Evolutionary conservation across 345 rosid species (phyloP).

Genomic region (Eucalyptus sideroxylon): DNA sequence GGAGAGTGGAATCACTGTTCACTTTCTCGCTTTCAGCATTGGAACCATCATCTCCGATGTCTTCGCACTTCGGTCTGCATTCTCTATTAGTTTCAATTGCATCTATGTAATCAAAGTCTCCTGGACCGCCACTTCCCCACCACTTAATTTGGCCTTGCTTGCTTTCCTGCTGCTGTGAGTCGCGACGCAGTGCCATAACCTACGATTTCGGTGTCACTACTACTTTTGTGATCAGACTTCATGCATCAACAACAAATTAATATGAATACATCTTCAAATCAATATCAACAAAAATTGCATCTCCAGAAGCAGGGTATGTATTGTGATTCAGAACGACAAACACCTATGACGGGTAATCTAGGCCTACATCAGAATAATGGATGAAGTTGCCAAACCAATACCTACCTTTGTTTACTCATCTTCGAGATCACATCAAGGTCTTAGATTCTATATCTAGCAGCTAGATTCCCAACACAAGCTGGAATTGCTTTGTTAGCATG

Average conservation of each 20-base stretch:
- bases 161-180: constrained; percentile 16
- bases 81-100: constrained; percentile 12
- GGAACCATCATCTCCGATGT: background rate
- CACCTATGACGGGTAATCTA: background rate
- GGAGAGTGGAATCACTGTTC: background rate
- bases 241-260: background rate
- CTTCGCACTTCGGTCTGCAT: constrained; percentile 1
- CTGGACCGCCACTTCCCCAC: constrained; percentile 40
- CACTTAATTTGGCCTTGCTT: constrained; percentile 25
- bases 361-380: background rate
- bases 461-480: background rate
- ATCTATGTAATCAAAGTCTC: background rate
- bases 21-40: background rate
- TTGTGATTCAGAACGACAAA: background rate
- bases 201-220: constrained; percentile 11
- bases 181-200: background rate
- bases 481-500: background rate
- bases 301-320: background rate
- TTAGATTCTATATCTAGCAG: background rate
- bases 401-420: background rate
- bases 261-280: background rate
- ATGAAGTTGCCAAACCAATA: background rate
- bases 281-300: background rate
- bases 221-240: constrained; percentile 6
- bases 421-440: background rate